Evolutionary conservation across 495 filamentous ascomycete species (phyloP).

Genomic region (Venustampulla echinocandica): DNA sequence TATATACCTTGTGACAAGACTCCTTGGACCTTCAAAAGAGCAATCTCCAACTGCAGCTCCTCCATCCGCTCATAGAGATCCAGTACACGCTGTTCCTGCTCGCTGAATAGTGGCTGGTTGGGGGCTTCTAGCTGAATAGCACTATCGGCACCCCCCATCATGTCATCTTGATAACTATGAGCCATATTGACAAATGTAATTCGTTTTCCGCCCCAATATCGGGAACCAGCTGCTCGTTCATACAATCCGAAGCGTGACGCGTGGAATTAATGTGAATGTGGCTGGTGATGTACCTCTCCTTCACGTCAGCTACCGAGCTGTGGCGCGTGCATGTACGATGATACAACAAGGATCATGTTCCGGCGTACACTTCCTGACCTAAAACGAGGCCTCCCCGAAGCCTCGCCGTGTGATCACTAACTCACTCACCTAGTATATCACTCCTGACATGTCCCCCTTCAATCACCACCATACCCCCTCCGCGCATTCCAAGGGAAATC

Average conservation of each 20-base stretch:
- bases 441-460: conserved; percentile 8
- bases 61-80: conserved; percentile 61
- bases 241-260: no score
- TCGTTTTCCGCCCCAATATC: no score
- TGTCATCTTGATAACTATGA: conserved; percentile 3
- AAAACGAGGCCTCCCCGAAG: conserved; percentile 7
- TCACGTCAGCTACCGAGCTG: no score
- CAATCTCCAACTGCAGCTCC: conserved; percentile 61
- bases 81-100: conserved; percentile 52
- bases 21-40: conserved; percentile 50
- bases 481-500: conserved; percentile 5
- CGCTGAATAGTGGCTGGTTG: conserved; percentile 42
- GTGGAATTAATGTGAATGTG: no score
- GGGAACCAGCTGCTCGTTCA: no score
- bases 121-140: not conserved
- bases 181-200: conserved; percentile 4
- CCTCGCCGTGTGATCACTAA: no score
- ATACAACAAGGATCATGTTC: no score
- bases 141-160: conserved; percentile 19
- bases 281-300: no score
- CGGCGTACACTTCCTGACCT: no score
- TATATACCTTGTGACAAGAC: conserved; percentile 23
- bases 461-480: not conserved
- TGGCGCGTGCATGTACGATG: no score
- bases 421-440: no score